Evolutionary conservation across 2,329 filamentous ascomycete genomes (phyloP).

Genomic region (Monilinia fructicola): DNA sequence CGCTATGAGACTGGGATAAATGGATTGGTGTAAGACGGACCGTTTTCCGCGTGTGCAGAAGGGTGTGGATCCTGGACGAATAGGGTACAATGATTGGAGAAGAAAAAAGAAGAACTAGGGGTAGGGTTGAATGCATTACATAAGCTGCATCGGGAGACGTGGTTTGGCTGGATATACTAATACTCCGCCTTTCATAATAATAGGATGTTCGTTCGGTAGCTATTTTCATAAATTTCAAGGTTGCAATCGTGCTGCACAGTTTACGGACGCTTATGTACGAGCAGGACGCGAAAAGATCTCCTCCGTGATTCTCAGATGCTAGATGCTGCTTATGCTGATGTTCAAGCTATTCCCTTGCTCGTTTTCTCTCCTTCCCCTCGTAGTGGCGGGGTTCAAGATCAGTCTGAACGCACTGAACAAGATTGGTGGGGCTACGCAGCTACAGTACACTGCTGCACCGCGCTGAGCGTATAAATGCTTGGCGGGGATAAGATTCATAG

Average conservation of each 20-base stretch:
- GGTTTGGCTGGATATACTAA: background rate
- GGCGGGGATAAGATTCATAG: constrained; percentile 6
- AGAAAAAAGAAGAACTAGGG: background rate
- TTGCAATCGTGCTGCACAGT: background rate
- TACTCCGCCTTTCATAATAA: constrained; percentile 13
- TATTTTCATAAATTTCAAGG: background rate
- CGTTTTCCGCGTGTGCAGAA: constrained; percentile 27
- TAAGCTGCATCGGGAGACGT: constrained; percentile 16
- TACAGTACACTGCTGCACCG: constrained; percentile 17
- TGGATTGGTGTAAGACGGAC: constrained; percentile 24
- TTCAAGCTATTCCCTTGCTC: background rate
- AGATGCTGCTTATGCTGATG: constrained; percentile 6
- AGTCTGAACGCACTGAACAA: background rate
- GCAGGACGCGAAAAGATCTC: background rate
- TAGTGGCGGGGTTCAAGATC: constrained; percentile 4
- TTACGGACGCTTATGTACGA: background rate
- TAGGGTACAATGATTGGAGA: constrained; percentile 5
- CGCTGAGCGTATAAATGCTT: constrained; percentile 26
- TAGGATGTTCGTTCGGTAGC: constrained; percentile 16
- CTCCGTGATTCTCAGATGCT: background rate
- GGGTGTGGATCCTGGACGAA: background rate
- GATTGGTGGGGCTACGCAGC: constrained; percentile 12
- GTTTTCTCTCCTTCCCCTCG: background rate
- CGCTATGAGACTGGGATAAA: background rate
- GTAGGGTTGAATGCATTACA: constrained; percentile 2